These are phyloP conservation scores for Neotropicomus parvogracilis DNA, from an alignment of 1,284 basidiomycete genomes.

Conservation along the genomic window DNA sequence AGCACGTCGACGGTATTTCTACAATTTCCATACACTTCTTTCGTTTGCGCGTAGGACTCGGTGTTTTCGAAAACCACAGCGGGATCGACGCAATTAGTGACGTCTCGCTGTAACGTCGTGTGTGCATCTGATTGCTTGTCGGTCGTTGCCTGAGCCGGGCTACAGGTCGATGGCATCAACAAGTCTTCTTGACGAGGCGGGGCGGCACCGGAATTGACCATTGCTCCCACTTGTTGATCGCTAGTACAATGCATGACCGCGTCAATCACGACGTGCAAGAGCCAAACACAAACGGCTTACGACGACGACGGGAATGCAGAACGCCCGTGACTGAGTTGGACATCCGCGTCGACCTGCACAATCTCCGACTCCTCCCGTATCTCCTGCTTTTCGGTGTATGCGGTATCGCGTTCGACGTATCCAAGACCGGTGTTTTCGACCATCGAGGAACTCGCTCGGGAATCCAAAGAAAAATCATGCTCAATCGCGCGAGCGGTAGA, in stretches of 20 bases:
- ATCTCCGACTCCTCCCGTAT: background rate
- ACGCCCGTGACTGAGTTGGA: background rate
- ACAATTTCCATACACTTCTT: background rate
- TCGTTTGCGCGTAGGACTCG: background rate
- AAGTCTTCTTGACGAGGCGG: background rate
- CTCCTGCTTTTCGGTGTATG: background rate
- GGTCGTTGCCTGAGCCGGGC: background rate
- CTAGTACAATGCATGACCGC: background rate
- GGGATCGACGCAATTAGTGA: background rate
- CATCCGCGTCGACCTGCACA: background rate
- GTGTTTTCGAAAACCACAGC: background rate
- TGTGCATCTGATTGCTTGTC: background rate
- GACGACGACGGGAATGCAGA: background rate
- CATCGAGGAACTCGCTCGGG: background rate
- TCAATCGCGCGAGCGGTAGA: background rate
- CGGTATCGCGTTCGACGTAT: background rate
- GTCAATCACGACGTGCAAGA: background rate
- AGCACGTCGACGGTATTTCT: background rate
- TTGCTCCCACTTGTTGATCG: background rate
- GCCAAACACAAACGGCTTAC: constrained; percentile 3
- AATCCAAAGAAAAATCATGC: background rate
- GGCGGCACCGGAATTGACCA: too few species aligned
- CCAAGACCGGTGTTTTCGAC: background rate
- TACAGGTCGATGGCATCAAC: background rate
- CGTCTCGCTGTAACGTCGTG: background rate